These are phyloP conservation scores for Emergomyces africanus DNA, from an alignment of 2,329 filamentous ascomycete genomes.

Conservation along the genomic window DNA sequence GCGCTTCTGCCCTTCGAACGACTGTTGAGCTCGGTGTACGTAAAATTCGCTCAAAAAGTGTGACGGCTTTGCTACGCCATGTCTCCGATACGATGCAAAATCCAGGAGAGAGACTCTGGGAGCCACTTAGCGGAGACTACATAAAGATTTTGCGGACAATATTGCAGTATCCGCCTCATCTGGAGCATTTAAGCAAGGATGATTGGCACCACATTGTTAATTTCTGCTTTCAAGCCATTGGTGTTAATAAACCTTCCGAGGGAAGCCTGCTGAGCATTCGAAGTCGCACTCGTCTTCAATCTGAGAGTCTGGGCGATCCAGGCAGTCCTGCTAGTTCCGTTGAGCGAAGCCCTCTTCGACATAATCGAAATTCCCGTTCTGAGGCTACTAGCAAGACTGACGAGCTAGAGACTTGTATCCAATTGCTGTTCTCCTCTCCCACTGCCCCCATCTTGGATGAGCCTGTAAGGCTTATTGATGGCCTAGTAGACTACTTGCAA, in stretches of 20 bases:
- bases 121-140: slow-evolving; percentile 63
- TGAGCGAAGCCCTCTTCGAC: slow-evolving; percentile 16
- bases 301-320: slow-evolving; percentile 17
- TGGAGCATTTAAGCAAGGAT: slow-evolving; percentile 59
- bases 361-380: slow-evolving; percentile 6
- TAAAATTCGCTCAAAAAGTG: slow-evolving; percentile 60
- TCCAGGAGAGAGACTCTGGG: slow-evolving; percentile 49
- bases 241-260: slow-evolving; percentile 14
- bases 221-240: slow-evolving; percentile 56
- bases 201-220: slow-evolving; percentile 57
- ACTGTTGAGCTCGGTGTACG: slow-evolving; percentile 56
- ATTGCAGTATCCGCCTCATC: slow-evolving; percentile 60
- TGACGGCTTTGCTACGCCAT: slow-evolving; percentile 68
- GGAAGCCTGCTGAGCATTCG: slow-evolving; percentile 20
- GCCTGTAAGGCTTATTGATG: slow-evolving; percentile 43
- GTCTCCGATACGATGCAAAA: slow-evolving; percentile 61
- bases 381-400: slow-evolving; percentile 26
- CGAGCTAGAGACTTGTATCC: slow-evolving; percentile 53
- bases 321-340: slow-evolving; percentile 20
- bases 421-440: slow-evolving; percentile 48
- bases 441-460: slow-evolving; percentile 53
- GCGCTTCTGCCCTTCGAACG: slow-evolving; percentile 57
- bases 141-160: slow-evolving; percentile 60
- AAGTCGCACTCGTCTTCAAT: slow-evolving; percentile 15
- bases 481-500: slow-evolving; percentile 49